Conservation (phyloP, 2,329 filamentous ascomycete species). For the Coniochaeta hoffmannii region DNA sequence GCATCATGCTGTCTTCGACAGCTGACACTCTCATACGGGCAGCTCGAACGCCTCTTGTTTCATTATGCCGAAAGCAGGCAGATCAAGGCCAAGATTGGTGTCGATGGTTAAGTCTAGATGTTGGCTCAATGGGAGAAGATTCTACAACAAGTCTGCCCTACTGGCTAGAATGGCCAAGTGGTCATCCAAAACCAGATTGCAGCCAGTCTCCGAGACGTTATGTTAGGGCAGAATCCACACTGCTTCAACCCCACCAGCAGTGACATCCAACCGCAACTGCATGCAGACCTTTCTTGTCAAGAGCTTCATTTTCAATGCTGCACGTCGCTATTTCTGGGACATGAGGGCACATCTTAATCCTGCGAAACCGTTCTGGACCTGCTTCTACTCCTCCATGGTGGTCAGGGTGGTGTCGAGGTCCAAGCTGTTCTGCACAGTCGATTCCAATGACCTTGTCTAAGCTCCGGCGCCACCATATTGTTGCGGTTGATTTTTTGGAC, state of each 20-base stretch:
- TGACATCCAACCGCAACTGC: background rate
- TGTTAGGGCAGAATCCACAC: background rate
- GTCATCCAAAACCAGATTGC: background rate
- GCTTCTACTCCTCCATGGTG: background rate
- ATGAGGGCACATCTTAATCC: background rate
- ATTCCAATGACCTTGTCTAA: background rate
- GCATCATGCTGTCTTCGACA: background rate
- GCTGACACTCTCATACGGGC: background rate
- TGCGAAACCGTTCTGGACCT: background rate
- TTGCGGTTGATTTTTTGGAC: background rate
- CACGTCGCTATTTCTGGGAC: background rate
- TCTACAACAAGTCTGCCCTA: background rate
- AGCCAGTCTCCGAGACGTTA: background rate
- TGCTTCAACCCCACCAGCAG: background rate
- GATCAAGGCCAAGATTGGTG: background rate
- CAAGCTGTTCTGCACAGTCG: background rate
- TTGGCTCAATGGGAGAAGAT: background rate
- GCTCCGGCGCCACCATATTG: background rate
- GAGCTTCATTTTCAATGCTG: background rate
- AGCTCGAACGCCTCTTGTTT: background rate
- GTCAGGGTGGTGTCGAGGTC: background rate
- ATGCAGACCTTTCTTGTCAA: background rate
- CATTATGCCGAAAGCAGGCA: background rate
- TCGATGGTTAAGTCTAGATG: background rate
- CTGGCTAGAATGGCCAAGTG: background rate